phyloP scores from a whole-genome alignment of 805 yeast species.

The Ascoidea rubescens region DNA sequence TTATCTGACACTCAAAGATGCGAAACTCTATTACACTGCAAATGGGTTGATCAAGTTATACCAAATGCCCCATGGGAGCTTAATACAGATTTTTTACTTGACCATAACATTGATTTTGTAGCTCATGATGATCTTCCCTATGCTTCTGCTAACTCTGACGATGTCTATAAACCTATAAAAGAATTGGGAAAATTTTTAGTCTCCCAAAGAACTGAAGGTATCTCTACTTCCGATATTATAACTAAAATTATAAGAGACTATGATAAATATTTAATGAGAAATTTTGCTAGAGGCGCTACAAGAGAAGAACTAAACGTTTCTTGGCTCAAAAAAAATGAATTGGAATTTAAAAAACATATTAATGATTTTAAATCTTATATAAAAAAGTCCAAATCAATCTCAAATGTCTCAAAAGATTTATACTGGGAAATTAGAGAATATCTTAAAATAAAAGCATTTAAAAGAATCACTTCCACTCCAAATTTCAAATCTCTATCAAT shows the following conservation, averaged over 20 bases:
- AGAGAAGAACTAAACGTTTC: slow-evolving; percentile 92
- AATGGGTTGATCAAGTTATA: slow-evolving; percentile 95
- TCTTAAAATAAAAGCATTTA: slow-evolving; percentile 28
- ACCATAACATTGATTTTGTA: slow-evolving; percentile 84
- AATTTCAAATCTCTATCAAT: background rate
- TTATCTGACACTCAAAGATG: slow-evolving; percentile 76
- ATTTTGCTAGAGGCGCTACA: slow-evolving; percentile 95
- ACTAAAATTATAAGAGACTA: slow-evolving; percentile 91
- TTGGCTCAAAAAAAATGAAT: slow-evolving; percentile 94
- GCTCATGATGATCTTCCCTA: slow-evolving; percentile 98
- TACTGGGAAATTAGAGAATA: slow-evolving; percentile 77
- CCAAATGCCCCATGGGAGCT: slow-evolving; percentile 95
- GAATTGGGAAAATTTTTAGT: slow-evolving; percentile 81
- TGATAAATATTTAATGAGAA: slow-evolving; percentile 92
- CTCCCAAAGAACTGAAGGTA: slow-evolving; percentile 94
- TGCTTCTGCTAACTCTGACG: slow-evolving; percentile 79
- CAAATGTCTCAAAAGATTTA: slow-evolving; percentile 66
- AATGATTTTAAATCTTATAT: slow-evolving; percentile 77
- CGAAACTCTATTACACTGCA: slow-evolving; percentile 86
- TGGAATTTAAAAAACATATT: slow-evolving; percentile 85
- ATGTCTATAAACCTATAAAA: slow-evolving; percentile 86
- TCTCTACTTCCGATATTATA: slow-evolving; percentile 90
- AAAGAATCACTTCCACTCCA: slow-evolving; percentile 11
- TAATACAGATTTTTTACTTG: slow-evolving; percentile 60
- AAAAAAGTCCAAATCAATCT: slow-evolving; percentile 54